phyloP scores from a whole-genome alignment of 768 basidiomycete genomes.

The Lanmaoa pseudosensibilis region DNA sequence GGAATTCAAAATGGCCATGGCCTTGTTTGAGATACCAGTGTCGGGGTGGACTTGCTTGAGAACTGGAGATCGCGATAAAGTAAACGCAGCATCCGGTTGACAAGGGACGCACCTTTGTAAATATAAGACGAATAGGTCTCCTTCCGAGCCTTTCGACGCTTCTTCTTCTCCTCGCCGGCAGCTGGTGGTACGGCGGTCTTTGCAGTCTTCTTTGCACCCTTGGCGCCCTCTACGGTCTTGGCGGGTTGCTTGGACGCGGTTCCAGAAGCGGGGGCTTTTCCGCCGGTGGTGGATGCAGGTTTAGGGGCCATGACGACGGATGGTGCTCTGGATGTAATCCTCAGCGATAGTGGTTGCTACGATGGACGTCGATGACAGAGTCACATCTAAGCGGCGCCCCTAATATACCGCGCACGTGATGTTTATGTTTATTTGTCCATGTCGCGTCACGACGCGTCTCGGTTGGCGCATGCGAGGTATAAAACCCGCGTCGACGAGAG shows the following conservation, averaged over 20 bases:
- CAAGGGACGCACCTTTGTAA: slow-evolving; percentile 67
- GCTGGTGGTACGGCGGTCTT: slow-evolving; percentile 50
- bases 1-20: slow-evolving; percentile 94
- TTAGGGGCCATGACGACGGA: slow-evolving; percentile 49
- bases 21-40: slow-evolving; percentile 99
- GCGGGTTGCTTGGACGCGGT: slow-evolving; percentile 66
- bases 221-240: slow-evolving; percentile 50
- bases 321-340: background rate
- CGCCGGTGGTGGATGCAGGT: slow-evolving; percentile 67
- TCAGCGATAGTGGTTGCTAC: background rate
- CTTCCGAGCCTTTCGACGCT: slow-evolving; percentile 81
- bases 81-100: background rate
- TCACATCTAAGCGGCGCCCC: slow-evolving; percentile 19
- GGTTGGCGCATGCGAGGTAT: slow-evolving; percentile 28
- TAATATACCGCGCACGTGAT: slow-evolving; percentile 37
- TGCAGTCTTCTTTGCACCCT: slow-evolving; percentile 81
- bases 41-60: slow-evolving; percentile 98
- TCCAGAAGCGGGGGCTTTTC: slow-evolving; percentile 63
- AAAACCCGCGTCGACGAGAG: slow-evolving; percentile 14
- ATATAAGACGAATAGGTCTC: slow-evolving; percentile 95
- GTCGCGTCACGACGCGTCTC: slow-evolving; percentile 42
- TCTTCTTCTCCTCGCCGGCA: slow-evolving; percentile 80
- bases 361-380: slow-evolving; percentile 23
- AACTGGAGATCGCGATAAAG: slow-evolving; percentile 45
- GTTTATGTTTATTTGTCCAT: slow-evolving; percentile 31